Base-by-base conservation (phyloP, 2,329 filamentous ascomycete genomes). In the Fusarium phyllophilum region DNA sequence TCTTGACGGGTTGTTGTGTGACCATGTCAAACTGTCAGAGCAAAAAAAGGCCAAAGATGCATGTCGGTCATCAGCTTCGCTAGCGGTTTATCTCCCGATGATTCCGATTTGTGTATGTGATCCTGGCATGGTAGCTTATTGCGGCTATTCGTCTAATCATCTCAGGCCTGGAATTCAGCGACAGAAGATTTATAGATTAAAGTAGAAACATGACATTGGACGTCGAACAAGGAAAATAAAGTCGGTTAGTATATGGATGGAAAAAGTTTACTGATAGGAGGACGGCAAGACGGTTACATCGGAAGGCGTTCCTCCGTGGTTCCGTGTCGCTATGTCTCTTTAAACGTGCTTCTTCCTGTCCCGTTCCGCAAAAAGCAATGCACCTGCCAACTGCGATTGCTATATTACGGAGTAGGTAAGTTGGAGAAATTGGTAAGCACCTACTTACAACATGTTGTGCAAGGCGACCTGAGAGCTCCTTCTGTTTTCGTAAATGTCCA, bases 271-370 rank as follows among this genome's bases (percentile, higher is more conserved):
- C 48, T 45, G 22, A 39, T 42, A 41, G 62, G 57, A 68, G 39
- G 57, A 56, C 63, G 73, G 75, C 61, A 74, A 56, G 64, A 66
- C 62, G 66, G 72, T 58, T 52, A 54, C n/a, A 44, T 38, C 67
- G 70, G 68, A 66, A 67, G 55, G 45, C 14, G 26, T 58, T 65
- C 45, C 60, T 59, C 74, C 72, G 71, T 42, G 39, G 22, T 68
- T 74, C 62, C 71, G 58, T 59, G 38, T 36, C 42, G 29, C 39
- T 31, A 63, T 45, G 44, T 39, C 34, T 46, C 48, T 64, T 58
- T 44, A 52, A 52, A 68, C 44, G 29, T 65, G 45, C 42, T 59
- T 63, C 57, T 72, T 58, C 66, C 36, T 54, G 24, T 26, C 51
- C 24, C 41, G 33, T 66, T 66, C 44, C 62, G 41, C 62, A 67